Evolutionary conservation across 257 asterid genomes (phyloP).

Genomic region (Plantago major): DNA sequence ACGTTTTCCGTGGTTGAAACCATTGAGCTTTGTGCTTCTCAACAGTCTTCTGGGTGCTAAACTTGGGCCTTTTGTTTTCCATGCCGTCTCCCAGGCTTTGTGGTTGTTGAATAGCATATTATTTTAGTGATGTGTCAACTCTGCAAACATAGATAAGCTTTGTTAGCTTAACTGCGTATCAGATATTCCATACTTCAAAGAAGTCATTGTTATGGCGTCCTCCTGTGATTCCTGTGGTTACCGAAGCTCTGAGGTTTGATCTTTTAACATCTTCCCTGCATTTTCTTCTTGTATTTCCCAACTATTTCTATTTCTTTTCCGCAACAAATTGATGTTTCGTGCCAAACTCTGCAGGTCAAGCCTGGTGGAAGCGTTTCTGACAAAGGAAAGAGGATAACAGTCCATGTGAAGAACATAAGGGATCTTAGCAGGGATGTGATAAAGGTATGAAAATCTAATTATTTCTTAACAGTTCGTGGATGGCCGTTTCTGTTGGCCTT

Average conservation of each 20-base stretch:
- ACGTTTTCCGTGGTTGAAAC: too few species aligned
- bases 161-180: slow-evolving; percentile 46
- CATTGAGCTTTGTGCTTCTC: too few species aligned
- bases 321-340: slow-evolving; percentile 15
- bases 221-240: slow-evolving; percentile 90
- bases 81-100: too few species aligned
- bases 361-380: slow-evolving; percentile 84
- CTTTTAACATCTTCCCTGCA: not conserved
- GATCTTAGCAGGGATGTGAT: slow-evolving; percentile 94
- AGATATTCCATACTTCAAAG: slow-evolving; percentile 95
- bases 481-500: too few species aligned
- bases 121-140: slow-evolving; percentile 11
- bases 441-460: slow-evolving; percentile 45
- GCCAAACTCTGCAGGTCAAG: slow-evolving; percentile 54
- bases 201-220: slow-evolving; percentile 93
- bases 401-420: slow-evolving; percentile 55
- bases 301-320: not conserved
- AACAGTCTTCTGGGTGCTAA: too few species aligned
- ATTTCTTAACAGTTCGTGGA: too few species aligned
- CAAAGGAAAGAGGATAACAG: slow-evolving; percentile 72
- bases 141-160: slow-evolving; percentile 10
- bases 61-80: too few species aligned
- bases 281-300: not conserved
- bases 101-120: not conserved
- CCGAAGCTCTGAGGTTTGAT: slow-evolving; percentile 82